Percentiles rank a stretch among this genome's conserved stretches.
Conservation (phyloP, 345 rosid species). For the Eutrema yunnanense region DNA sequence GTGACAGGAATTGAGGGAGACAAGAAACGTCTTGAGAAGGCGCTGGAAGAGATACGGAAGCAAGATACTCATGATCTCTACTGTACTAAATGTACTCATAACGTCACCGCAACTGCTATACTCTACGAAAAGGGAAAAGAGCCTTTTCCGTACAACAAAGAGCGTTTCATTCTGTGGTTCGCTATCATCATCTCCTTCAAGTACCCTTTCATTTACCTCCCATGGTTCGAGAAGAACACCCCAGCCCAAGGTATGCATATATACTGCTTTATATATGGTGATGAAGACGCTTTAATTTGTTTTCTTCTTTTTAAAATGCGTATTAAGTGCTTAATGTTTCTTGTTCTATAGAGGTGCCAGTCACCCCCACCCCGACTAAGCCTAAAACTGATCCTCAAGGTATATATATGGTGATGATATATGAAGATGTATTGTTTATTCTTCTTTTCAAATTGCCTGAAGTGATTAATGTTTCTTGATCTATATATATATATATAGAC, state of each 20-base stretch:
- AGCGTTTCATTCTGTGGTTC: background rate
- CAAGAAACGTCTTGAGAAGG: background rate
- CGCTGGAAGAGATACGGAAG: background rate
- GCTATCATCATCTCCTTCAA: background rate
- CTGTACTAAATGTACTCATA: background rate
- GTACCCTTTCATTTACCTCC: background rate
- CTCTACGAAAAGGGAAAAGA: background rate
- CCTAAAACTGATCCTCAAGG: no score
- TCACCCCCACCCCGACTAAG: background rate
- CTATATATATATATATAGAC: background rate
- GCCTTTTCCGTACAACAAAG: background rate
- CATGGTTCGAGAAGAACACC: background rate
- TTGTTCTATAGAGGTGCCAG: background rate
- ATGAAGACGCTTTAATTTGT: no score
- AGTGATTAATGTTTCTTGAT: background rate
- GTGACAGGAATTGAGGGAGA: background rate
- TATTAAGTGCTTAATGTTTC: background rate
- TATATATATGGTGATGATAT: no score
- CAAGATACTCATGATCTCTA: background rate
- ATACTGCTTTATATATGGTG: no score
- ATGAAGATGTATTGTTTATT: no score
- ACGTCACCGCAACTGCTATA: background rate
- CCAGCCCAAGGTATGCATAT: background rate
- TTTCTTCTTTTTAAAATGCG: no score
- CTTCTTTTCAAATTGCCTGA: no score